Percentiles rank a stretch among this genome's conserved stretches.
Conservation (phyloP, 208 protist genomes). For the Crithidia acanthocephali region DNA sequence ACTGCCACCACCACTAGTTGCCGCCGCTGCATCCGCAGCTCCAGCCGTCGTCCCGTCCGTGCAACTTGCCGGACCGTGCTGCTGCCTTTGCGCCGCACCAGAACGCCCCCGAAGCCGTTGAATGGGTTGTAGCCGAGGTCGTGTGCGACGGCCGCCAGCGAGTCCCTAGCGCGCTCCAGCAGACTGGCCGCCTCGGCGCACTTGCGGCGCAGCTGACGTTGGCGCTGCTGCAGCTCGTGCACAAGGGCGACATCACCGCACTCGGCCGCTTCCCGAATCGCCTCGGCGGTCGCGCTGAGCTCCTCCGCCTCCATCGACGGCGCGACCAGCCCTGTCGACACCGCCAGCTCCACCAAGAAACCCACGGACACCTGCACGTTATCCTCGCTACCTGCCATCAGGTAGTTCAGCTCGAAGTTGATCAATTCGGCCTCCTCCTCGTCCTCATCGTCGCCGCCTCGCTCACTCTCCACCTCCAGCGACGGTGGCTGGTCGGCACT, state of each 20-base stretch:
- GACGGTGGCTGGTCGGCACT: background rate
- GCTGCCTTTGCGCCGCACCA: background rate
- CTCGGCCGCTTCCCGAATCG: constrained; percentile 6
- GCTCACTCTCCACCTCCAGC: constrained; percentile 1
- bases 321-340: constrained; percentile 29
- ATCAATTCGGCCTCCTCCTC: background rate
- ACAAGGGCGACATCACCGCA: background rate
- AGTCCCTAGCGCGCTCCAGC: constrained; percentile 27
- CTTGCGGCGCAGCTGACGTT: constrained; percentile 16
- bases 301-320: constrained; percentile 22
- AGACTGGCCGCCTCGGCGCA: constrained; percentile 21
- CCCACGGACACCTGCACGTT: constrained; percentile 19
- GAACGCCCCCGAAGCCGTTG: background rate
- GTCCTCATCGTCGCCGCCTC: background rate
- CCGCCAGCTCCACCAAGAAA: constrained; percentile 36
- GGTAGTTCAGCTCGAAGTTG: constrained; percentile 8
- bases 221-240: constrained; percentile 4
- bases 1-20: no score
- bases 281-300: constrained; percentile 12
- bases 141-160: constrained; percentile 26
- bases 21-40: no score
- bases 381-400: constrained; percentile 25
- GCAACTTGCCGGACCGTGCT: no score
- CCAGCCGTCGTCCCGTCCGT: no score
- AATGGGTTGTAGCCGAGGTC: constrained; percentile 27